Conservation (phyloP, 345 rosid genomes). For the Cochlearia excelsa region DNA sequence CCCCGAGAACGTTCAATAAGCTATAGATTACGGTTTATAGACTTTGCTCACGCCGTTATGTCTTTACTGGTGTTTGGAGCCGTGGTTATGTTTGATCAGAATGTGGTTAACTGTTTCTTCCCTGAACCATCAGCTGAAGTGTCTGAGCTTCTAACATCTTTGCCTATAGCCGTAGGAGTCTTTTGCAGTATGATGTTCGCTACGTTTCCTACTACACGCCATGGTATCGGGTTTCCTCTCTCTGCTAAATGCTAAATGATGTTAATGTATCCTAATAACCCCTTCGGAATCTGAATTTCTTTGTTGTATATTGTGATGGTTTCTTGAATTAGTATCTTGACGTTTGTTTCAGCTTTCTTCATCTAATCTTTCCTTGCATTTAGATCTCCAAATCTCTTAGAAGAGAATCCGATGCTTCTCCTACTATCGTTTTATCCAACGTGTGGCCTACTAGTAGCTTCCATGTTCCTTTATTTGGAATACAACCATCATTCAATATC, state of each 20-base stretch:
- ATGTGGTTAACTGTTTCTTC: constrained; percentile 64
- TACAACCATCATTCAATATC: constrained; percentile 66
- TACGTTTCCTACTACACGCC: constrained; percentile 78
- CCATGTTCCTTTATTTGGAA: constrained; percentile 60
- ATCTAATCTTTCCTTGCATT: constrained; percentile 18
- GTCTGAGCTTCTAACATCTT: constrained; percentile 57
- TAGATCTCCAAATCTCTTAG: constrained; percentile 31
- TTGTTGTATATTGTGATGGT: constrained; percentile 10
- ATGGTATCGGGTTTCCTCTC: constrained; percentile 78
- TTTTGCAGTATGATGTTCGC: constrained; percentile 71
- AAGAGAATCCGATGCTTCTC: constrained; percentile 37
- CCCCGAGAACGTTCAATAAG: constrained; percentile 48
- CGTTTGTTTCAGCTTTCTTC: constrained; percentile 22
- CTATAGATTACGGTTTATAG: constrained; percentile 56
- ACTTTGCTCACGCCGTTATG: constrained; percentile 69
- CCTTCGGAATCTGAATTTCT: constrained; percentile 5
- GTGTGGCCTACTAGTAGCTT: constrained; percentile 41
- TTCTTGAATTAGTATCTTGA: constrained; percentile 12
- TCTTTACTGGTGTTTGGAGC: constrained; percentile 75
- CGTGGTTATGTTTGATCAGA: constrained; percentile 62
- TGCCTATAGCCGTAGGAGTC: constrained; percentile 78
- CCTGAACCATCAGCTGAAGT: constrained; percentile 60
- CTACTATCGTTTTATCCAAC: constrained; percentile 38
- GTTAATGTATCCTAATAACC: not conserved
- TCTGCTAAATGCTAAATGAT: not conserved